Evolutionary conservation across 371 early-diverging fungal species (phyloP).

Genomic region (Funneliformis caledonium): DNA sequence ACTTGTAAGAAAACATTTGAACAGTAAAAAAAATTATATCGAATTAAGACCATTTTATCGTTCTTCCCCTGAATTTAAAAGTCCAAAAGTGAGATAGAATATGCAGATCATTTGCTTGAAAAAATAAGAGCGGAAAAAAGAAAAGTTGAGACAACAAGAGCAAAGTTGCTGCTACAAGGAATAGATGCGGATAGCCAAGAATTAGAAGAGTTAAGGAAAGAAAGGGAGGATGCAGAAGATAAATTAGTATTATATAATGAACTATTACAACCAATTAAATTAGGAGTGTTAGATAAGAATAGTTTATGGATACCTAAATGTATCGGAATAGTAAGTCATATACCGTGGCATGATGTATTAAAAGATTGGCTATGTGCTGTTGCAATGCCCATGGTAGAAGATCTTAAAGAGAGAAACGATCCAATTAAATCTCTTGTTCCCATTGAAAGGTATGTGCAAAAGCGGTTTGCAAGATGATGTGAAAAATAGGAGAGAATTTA

Average conservation of each 20-base stretch:
- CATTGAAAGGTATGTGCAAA: constrained; percentile 54
- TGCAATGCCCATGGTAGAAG: constrained; percentile 64
- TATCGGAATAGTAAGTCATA: constrained; percentile 71
- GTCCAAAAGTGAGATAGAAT: constrained; percentile 61
- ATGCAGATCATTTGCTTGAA: constrained; percentile 54
- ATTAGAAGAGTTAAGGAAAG: constrained; percentile 51
- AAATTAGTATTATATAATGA: constrained; percentile 69
- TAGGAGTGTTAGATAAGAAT: constrained; percentile 59
- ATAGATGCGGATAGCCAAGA: constrained; percentile 41
- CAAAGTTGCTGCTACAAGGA: constrained; percentile 42
- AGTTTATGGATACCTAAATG: constrained; percentile 74
- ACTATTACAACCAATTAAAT: constrained; percentile 66
- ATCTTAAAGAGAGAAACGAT: constrained; percentile 51
- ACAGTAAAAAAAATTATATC: too few species aligned
- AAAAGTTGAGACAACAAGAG: constrained; percentile 45
- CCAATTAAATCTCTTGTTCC: constrained; percentile 41
- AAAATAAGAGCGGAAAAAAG: constrained; percentile 49
- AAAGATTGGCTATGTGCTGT: constrained; percentile 79
- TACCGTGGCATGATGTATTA: constrained; percentile 77
- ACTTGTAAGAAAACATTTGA: neutral
- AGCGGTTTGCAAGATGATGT: too few species aligned
- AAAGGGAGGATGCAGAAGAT: constrained; percentile 65
- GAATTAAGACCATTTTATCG: neutral
- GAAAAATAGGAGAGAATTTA: too few species aligned
- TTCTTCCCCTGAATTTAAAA: constrained; percentile 27